Evolutionary conservation across 176 grass and related monocot species (phyloP), one percentile per base, ranked within the genome.

Genomic region (Oryza brachyantha): DNA sequence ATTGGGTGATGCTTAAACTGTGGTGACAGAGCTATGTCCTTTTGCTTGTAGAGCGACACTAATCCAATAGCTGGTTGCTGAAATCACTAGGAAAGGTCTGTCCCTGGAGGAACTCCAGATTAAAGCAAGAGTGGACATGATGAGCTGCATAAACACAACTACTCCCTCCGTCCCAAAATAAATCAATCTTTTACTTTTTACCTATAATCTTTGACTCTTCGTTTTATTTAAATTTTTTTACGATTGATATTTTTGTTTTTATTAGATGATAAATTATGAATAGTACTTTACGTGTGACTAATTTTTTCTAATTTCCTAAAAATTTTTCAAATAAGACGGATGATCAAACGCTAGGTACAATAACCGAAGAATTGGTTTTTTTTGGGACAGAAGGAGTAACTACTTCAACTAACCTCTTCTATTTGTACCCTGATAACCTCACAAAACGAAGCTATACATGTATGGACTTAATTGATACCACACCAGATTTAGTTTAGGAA

Each of bases 1-100:
- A 83, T 66, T 32, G 58, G 29, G 29, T 75, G 61, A 83, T 31
- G 31, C 71, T 64, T 82, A 60, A 73, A 27, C 59, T 64, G 16
- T n/a, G 22, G 25, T 22, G 25, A 12, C 17, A 12, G 66, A 45
- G 25, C 1, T 71, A 25, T 75, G 48, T 66, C 41, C 45, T 83
- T 74, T 83, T 22, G 13, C 29, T 32, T 55, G 71, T 75, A 38
- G 52, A 25, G n/a, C 10, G 32, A 57, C 32, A 58, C 26, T 52
- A 66, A 43, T 66, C 61, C 29, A 35, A 54, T 40, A 52, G 48
- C 48, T 52, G 43, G 80, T 66, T 64, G n/a, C 25, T 36, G 27
- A 38, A 71, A 73, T 8, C 36, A 62, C 29, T 63, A 13, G 43
- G 43, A 62, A 50, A 42, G 64, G 41, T 39, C 45, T 64, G 24